Percentiles rank a stretch among this genome's conserved stretches.
phyloP scores from a whole-genome alignment of 2,329 filamentous ascomycete genomes.

The Rhynchosporium graminicola region DNA sequence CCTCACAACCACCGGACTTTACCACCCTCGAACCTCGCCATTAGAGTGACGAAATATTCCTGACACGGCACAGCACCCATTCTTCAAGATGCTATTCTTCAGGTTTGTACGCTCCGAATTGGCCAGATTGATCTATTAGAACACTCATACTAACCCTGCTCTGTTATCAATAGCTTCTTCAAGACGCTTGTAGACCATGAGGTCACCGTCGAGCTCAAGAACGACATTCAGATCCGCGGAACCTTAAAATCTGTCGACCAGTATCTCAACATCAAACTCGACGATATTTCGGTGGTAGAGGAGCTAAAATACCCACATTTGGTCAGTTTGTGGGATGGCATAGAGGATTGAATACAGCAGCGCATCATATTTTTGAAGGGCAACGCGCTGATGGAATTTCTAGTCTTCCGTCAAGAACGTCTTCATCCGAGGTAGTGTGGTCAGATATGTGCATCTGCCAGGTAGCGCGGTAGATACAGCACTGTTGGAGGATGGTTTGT shows the following conservation, averaged over 20 bases:
- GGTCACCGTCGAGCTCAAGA: conserved; percentile 98
- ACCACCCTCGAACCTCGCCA: conserved; percentile 9
- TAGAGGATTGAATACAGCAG: not conserved
- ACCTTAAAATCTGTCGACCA: conserved; percentile 97
- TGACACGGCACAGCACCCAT: conserved; percentile 8
- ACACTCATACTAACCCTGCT: conserved; percentile 10
- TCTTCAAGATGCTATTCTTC: conserved; percentile 44
- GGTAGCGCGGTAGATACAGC: conserved; percentile 68
- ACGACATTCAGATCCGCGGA: conserved; percentile 95
- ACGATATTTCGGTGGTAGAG: conserved; percentile 90
- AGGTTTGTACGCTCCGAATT: conserved; percentile 34
- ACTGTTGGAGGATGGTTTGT: conserved; percentile 66
- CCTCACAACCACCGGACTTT: conserved; percentile 2
- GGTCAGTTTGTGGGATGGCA: conserved; percentile 48
- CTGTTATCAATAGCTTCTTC: conserved; percentile 71
- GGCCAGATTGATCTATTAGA: not conserved
- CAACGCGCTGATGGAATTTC: conserved; percentile 20
- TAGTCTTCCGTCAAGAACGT: conserved; percentile 74
- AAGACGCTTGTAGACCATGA: conserved; percentile 97
- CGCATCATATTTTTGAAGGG: not conserved
- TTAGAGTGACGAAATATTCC: conserved; percentile 1
- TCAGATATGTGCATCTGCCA: conserved; percentile 72
- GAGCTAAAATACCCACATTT: conserved; percentile 94
- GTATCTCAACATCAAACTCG: conserved; percentile 98
- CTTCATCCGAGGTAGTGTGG: conserved; percentile 74